Percentiles rank a stretch among this genome's conserved stretches.
Evolutionary conservation across 129 eudicot genomes (phyloP).

Genomic region (Centella asiatica): DNA sequence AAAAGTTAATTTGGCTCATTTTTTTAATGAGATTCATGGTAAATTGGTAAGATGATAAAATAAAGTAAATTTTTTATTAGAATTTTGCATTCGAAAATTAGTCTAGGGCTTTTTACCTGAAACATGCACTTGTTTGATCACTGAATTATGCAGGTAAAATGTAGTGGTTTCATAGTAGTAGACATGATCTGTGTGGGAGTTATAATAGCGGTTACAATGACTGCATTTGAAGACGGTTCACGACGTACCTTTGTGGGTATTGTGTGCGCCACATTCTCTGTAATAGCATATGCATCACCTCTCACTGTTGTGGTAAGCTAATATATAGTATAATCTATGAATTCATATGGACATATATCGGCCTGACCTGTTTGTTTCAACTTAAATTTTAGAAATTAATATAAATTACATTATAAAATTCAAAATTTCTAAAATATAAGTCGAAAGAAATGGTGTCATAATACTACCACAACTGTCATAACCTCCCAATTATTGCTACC

Average conservation of each 20-base stretch:
- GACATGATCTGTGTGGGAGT: slow-evolving; percentile 49
- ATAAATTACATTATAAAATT: no score
- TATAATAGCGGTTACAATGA: slow-evolving; percentile 39
- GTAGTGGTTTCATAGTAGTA: slow-evolving; percentile 31
- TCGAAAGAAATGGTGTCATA: no score
- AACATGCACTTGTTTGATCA: not conserved
- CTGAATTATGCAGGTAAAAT: slow-evolving; percentile 29
- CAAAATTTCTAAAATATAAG: no score
- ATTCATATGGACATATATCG: not conserved
- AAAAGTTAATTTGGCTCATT: no score
- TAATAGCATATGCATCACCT: slow-evolving; percentile 67
- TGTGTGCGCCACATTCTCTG: slow-evolving; percentile 53
- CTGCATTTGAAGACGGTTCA: slow-evolving; percentile 36
- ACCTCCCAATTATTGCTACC: no score
- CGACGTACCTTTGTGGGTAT: slow-evolving; percentile 55
- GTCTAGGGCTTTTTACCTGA: no score
- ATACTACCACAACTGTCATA: no score
- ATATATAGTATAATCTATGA: not conserved
- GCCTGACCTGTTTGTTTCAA: not conserved
- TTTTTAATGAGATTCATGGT: no score
- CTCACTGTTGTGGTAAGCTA: slow-evolving; percentile 52
- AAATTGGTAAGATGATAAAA: no score
- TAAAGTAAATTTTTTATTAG: no score
- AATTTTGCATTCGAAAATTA: no score
- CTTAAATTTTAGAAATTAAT: no score